Evolutionary conservation across 306 rosid species (phyloP).

Genomic region (Fagus sylvatica): DNA sequence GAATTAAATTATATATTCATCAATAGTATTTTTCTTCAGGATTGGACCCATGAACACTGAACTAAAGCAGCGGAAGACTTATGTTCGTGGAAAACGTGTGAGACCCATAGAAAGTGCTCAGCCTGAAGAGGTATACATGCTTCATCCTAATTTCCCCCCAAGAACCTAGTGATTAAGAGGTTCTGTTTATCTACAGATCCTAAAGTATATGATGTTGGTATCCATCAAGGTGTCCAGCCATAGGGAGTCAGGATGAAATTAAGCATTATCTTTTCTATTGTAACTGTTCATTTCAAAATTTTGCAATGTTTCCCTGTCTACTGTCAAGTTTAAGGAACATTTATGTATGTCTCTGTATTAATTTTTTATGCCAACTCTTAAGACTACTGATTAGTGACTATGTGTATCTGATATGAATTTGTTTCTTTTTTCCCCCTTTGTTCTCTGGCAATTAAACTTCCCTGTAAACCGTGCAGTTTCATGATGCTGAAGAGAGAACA

Average conservation of each 20-base stretch:
- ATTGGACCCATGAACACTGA: slow-evolving; percentile 4
- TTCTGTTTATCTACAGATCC: not conserved
- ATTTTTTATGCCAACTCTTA: not conserved
- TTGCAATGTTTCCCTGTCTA: no score
- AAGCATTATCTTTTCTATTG: no score
- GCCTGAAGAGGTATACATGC: not conserved
- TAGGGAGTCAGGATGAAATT: no score
- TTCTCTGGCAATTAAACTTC: not conserved
- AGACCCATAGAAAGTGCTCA: not conserved
- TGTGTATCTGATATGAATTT: not conserved
- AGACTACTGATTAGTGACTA: not conserved
- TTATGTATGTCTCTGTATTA: no score
- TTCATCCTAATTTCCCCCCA: not conserved
- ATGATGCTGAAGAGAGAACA: slow-evolving; percentile 26
- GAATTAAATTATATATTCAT: not conserved
- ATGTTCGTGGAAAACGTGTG: not conserved
- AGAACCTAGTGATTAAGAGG: not conserved
- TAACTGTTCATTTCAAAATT: no score
- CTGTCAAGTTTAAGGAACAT: no score
- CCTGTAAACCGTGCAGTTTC: slow-evolving; percentile 26
- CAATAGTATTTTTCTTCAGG: not conserved
- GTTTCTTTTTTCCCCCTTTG: not conserved
- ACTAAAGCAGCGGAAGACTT: not conserved
- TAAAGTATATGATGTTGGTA: no score
- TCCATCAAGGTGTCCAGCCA: no score